Base-by-base conservation (phyloP, 2,329 filamentous ascomycete genomes). In the Massarina eburnea region DNA sequence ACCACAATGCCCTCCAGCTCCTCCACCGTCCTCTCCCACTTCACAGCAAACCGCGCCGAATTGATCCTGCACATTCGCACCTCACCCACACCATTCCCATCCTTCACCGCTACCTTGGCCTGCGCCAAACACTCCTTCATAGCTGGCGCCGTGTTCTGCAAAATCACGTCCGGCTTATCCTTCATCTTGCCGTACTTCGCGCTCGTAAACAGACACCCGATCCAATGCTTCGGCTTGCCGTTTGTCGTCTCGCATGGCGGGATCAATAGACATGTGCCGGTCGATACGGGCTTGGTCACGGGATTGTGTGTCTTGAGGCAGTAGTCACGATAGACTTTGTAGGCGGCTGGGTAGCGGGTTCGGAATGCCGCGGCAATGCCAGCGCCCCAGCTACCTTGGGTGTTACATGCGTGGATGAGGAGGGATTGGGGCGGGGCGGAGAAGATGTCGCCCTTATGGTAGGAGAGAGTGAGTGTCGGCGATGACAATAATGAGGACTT, bases 321-420 rank as follows among this genome's bases (percentile, higher is more conserved):
- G 62, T 82, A 71, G 0, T 55, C 37, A 7, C 64, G 57, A 62
- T 84, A 81, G 18, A 70, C 53, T 2, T 62, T 48, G 65, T 71
- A 81, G 1, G 80, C 80, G 1, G 62, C 55, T 0, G 80, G 80
- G 46, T 81, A 84, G 18, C 64, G 64, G 4, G 64, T 47, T 18
- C 71, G 74, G 66, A 84, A 83, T 0, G 65, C 70, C 26, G 58
- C 52, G 2, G 81, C 82, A 42, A 84, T 81, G n/a, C 82, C 82
- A 3, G 72, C 73, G 36, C 80, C 79, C 82, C 82, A 85, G 12
- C 57, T 58, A 5, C 81, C 82, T 49, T 74, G 65, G 40, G 75
- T 76, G 61, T 84, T 85, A 67, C 81, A 84, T 10, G 81, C 80
- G 61, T 85, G 81, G 46, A 83, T 74, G 14, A 84, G 65, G 14